Evolutionary conservation across 2,329 filamentous ascomycete genomes (phyloP), one percentile per base, ranked within the genome.

Genomic region (Xylaria sp.): DNA sequence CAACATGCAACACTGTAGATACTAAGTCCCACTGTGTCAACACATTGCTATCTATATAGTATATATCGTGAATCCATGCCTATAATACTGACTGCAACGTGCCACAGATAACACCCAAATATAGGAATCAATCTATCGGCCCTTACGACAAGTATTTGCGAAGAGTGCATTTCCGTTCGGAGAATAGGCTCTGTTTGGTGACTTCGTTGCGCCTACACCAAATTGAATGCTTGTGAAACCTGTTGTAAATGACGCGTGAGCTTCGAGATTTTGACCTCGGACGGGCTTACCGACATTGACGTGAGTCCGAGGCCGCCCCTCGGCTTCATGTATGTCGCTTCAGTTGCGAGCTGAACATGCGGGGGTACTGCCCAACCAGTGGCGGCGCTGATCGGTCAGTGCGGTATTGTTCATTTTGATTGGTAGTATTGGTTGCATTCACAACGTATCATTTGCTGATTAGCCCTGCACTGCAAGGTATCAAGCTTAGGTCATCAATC

Each of bases 331-430:
- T 48, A 60, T 12, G 50, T 44, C 23, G 56, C 41, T 44, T 20
- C 18, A 65, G 55, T 65, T 44, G 63, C 55, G 60, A 60, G 66
- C 66, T 68, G 66, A 68, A 68, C 18, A 60, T 68, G 61, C 61
- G 50, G 50, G 34, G n/a, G 18, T 18, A 23, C 37, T 55, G 41
- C 61, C 54, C 50, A 60, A 44, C 48, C 55, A 60, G 34, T 50
- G 55, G 8, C 31, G 23, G 20, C 23, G 31, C 39, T 52, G n/a
- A 55, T n/a, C 18, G 23, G 55, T 55, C 39, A 18, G 25, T 23
- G 5, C 39, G 2, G 39, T n/a, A 12, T 10, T 23, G 18, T 7
- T 28, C 31, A 12, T 18, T 5, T 20, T 51, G 56, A 68, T 68
- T 67, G 66, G 66, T 23, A 48, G 50, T 15, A 18, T 37, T 34